Conservation (phyloP, 73 alveolate species). For the Tetrahymena malaccensis region DNA sequence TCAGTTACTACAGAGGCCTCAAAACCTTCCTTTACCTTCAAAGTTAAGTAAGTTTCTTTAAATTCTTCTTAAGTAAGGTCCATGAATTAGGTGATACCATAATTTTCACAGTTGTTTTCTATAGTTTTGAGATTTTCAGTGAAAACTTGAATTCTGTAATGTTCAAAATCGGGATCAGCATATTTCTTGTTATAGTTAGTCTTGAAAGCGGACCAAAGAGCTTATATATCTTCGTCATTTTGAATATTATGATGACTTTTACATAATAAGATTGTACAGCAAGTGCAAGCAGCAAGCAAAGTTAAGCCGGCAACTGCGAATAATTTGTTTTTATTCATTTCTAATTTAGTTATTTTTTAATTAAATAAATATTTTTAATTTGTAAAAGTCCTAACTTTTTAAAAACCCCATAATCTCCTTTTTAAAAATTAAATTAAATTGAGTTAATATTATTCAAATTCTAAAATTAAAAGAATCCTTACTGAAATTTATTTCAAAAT, state of each 20-base stretch:
- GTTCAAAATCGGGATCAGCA: background rate
- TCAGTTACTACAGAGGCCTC: background rate
- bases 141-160: background rate
- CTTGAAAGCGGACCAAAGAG: background rate
- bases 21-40: background rate
- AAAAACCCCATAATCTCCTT: too few species aligned
- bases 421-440: too few species aligned
- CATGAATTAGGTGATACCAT: conserved; percentile 15
- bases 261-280: background rate
- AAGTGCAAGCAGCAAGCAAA: background rate
- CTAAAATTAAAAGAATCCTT: too few species aligned
- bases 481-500: too few species aligned
- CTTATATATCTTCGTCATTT: background rate
- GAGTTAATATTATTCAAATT: too few species aligned
- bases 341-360: background rate
- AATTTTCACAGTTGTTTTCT: background rate
- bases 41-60: conserved; percentile 2
- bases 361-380: background rate
- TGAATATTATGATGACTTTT: background rate
- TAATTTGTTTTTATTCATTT: background rate
- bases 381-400: too few species aligned
- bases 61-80: conserved; percentile 35
- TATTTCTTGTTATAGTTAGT: background rate
- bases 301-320: background rate
- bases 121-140: background rate